phyloP scores from a whole-genome alignment of 2,329 filamentous ascomycete genomes.

The Alternaria alternata region DNA sequence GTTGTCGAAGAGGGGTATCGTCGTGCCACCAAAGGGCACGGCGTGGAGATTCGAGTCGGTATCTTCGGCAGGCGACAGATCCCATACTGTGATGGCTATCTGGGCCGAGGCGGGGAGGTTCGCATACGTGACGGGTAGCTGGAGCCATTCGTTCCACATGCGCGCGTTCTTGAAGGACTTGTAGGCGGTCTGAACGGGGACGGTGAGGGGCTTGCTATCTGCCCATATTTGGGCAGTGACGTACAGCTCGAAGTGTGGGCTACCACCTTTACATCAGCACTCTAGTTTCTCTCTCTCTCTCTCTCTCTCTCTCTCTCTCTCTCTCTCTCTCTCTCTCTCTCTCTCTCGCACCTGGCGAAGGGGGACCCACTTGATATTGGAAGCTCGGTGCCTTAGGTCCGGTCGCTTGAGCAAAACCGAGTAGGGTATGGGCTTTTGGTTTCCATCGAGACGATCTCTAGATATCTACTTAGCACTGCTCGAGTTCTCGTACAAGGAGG shows the following conservation, averaged over 20 bases:
- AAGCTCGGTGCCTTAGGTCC: constrained; percentile 85
- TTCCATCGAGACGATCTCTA: constrained; percentile 79
- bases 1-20: constrained; percentile 87
- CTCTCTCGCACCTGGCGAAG: neutral
- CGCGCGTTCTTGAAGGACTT: constrained; percentile 79
- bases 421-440: constrained; percentile 75
- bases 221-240: constrained; percentile 94
- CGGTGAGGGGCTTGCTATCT: constrained; percentile 91
- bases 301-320: no score
- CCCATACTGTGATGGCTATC: constrained; percentile 94
- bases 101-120: constrained; percentile 82
- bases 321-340: neutral
- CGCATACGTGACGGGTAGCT: constrained; percentile 83
- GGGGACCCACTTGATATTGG: constrained; percentile 72
- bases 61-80: constrained; percentile 81
- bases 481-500: neutral
- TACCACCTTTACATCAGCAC: constrained; percentile 46
- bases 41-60: constrained; percentile 76
- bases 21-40: constrained; percentile 93
- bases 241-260: constrained; percentile 86
- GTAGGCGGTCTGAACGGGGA: constrained; percentile 91
- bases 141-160: constrained; percentile 96
- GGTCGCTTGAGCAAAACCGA: constrained; percentile 81
- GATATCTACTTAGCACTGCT: constrained; percentile 32
- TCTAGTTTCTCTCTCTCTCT: no score